Conservation (phyloP, 2,329 filamentous ascomycete genomes). For the Penicillium corylophilum region DNA sequence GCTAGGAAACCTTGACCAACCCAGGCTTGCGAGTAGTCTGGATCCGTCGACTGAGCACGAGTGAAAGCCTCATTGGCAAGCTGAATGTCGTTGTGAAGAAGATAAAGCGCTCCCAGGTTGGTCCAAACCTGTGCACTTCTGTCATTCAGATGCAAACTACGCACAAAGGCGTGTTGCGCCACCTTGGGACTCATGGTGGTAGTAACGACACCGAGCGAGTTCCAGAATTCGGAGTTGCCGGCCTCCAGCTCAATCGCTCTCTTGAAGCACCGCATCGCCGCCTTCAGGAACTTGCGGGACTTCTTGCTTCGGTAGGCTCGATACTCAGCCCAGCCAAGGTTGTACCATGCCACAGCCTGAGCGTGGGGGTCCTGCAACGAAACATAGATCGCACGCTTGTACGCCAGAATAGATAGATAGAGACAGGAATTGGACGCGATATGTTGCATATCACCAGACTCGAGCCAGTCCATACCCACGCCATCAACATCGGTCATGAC, state of each 20-base stretch:
- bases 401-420: constrained; percentile 73
- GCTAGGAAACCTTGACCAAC: constrained; percentile 87
- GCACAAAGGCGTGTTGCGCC: constrained; percentile 87
- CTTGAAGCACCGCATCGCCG: constrained; percentile 89
- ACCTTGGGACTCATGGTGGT: constrained; percentile 82
- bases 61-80: constrained; percentile 91
- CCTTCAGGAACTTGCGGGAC: constrained; percentile 67
- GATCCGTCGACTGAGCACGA: constrained; percentile 87
- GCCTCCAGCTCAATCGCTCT: constrained; percentile 92
- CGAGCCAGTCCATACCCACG: constrained; percentile 47
- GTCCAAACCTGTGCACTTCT: constrained; percentile 82
- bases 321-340: constrained; percentile 91
- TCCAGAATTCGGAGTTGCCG: constrained; percentile 96
- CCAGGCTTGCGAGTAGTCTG: constrained; percentile 92
- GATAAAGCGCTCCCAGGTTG: constrained; percentile 82
- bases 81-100: constrained; percentile 77
- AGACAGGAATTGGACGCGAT: constrained; percentile 54
- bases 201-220: constrained; percentile 87
- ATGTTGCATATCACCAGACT: constrained; percentile 33
- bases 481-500: constrained; percentile 69
- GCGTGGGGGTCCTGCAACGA: constrained; percentile 75
- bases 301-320: constrained; percentile 71
- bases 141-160: constrained; percentile 91
- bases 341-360: constrained; percentile 95
- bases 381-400: constrained; percentile 79